These are phyloP conservation scores for Daldinia childiae DNA, from an alignment of 495 filamentous ascomycete genomes.

Conservation along the genomic window DNA sequence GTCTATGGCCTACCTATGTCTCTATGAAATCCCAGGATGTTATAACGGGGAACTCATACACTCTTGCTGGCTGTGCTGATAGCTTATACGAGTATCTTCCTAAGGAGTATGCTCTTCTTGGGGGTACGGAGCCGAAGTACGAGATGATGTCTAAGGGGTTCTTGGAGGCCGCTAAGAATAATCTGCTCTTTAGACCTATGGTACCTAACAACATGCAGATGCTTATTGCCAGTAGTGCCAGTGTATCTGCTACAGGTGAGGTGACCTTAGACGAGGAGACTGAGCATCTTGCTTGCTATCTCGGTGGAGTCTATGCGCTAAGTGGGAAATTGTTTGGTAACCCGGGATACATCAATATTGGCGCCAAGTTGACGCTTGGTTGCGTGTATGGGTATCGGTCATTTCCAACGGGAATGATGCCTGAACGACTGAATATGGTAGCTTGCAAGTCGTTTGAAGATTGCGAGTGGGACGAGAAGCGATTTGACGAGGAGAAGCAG, in stretches of 20 bases:
- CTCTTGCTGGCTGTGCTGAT: conserved; percentile 79
- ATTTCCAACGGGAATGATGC: conserved; percentile 85
- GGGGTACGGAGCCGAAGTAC: conserved; percentile 79
- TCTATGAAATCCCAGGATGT: conserved; percentile 64
- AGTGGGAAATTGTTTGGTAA: conserved; percentile 77
- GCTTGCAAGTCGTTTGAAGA: conserved; percentile 67
- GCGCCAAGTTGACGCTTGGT: conserved; percentile 79
- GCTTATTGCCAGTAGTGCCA: conserved; percentile 67
- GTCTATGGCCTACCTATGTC: conserved; percentile 81
- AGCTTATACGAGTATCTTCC: conserved; percentile 92
- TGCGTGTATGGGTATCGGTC: conserved; percentile 87
- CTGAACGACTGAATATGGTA: conserved; percentile 72
- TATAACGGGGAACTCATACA: conserved; percentile 60
- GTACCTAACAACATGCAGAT: conserved; percentile 71
- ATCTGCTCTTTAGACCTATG: conserved; percentile 85
- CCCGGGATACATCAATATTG: conserved; percentile 74
- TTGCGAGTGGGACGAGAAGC: conserved; percentile 79
- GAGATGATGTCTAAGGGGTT: conserved; percentile 75
- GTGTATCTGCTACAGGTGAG: conserved; percentile 41
- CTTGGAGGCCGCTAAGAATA: conserved; percentile 70
- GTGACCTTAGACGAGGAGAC: conserved; percentile 47
- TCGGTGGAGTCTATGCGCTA: conserved; percentile 84
- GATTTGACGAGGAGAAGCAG: conserved; percentile 52
- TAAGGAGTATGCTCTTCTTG: conserved; percentile 74
- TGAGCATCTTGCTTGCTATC: conserved; percentile 73